Evolutionary conservation across 2,329 filamentous ascomycete species (phyloP).

Genomic region (Trichoderma oligosporum): DNA sequence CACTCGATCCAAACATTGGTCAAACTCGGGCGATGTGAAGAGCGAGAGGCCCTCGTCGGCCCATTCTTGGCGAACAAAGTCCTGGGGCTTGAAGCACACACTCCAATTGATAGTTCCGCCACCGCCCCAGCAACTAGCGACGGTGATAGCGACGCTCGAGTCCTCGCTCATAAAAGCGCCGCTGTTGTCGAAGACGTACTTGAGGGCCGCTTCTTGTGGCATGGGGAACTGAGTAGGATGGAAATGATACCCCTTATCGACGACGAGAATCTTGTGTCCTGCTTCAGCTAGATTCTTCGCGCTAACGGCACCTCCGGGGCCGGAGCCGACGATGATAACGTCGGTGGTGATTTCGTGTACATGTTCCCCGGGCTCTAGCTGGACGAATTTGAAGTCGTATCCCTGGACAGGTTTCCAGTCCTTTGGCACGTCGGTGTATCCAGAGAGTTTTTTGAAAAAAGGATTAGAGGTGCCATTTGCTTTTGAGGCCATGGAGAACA

Average conservation of each 20-base stretch:
- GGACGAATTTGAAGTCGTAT: slow-evolving; percentile 59
- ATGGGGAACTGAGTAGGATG: slow-evolving; percentile 70
- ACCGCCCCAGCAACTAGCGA: slow-evolving; percentile 75
- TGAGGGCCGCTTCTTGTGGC: slow-evolving; percentile 55
- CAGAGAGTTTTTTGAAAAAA: slow-evolving; percentile 51
- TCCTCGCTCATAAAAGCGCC: slow-evolving; percentile 57
- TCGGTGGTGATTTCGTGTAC: slow-evolving; percentile 69
- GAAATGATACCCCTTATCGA: slow-evolving; percentile 80
- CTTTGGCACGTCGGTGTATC: slow-evolving; percentile 53
- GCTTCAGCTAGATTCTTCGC: slow-evolving; percentile 79
- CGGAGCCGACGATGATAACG: slow-evolving; percentile 80
- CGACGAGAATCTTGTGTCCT: slow-evolving; percentile 70
- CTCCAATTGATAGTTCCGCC: slow-evolving; percentile 89
- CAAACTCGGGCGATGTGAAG: slow-evolving; percentile 70
- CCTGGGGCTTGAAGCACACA: slow-evolving; percentile 62
- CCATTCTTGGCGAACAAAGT: slow-evolving; percentile 78
- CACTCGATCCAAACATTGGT: slow-evolving; percentile 74
- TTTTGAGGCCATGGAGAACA: slow-evolving; percentile 53
- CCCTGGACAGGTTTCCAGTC: slow-evolving; percentile 49
- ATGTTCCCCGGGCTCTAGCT: slow-evolving; percentile 43
- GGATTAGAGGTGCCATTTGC: slow-evolving; percentile 54
- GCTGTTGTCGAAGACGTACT: slow-evolving; percentile 66
- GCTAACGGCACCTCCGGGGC: slow-evolving; percentile 77
- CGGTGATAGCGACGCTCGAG: slow-evolving; percentile 55
- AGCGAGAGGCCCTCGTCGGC: slow-evolving; percentile 64